Percentiles rank a stretch among this genome's conserved stretches.
phyloP scores from a whole-genome alignment of 2,329 filamentous ascomycete genomes.

The Scytalidium lignicola region DNA sequence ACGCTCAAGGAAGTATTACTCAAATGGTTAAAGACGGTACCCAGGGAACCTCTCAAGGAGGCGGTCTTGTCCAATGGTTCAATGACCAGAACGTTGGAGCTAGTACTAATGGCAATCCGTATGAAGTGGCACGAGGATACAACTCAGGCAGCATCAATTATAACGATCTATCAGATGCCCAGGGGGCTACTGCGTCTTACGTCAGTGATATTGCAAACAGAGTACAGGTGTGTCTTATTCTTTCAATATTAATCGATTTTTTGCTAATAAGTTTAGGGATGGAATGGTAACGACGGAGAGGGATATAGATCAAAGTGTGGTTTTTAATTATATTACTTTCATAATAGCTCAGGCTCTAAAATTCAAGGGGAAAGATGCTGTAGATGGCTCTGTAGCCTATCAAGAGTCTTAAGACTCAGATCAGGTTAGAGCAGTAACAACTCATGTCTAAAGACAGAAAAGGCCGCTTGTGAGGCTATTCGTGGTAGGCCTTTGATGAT shows the following conservation, averaged over 20 bases:
- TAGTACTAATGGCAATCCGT: slow-evolving; percentile 19
- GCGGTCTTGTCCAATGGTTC: slow-evolving; percentile 16
- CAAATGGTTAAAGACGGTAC: slow-evolving; percentile 23
- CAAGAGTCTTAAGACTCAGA: too few relatives aligned
- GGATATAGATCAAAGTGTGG: not conserved
- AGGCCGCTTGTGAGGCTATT: too few relatives aligned
- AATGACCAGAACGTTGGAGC: slow-evolving; percentile 2
- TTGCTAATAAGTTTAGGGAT: not conserved
- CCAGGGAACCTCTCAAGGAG: slow-evolving; percentile 16
- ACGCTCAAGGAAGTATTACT: slow-evolving; percentile 14
- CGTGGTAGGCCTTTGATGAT: too few relatives aligned
- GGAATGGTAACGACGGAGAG: slow-evolving; percentile 1
- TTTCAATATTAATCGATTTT: too few relatives aligned
- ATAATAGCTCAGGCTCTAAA: too few relatives aligned
- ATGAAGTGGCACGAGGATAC: slow-evolving; percentile 22
- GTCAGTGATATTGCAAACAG: slow-evolving; percentile 27
- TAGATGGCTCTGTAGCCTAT: too few relatives aligned
- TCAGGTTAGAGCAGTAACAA: too few relatives aligned
- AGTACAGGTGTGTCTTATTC: too few relatives aligned
- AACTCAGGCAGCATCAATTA: slow-evolving; percentile 24
- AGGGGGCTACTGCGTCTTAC: slow-evolving; percentile 22
- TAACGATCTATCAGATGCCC: slow-evolving; percentile 18
- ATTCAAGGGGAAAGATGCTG: too few relatives aligned
- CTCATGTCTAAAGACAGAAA: too few relatives aligned
- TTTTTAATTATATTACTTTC: too few relatives aligned